A percentile compares a stretch with the other conserved stretches of the same genome.
phyloP scores from a whole-genome alignment of 495 filamentous ascomycete genomes.

The Ascodesmis nigricans region DNA sequence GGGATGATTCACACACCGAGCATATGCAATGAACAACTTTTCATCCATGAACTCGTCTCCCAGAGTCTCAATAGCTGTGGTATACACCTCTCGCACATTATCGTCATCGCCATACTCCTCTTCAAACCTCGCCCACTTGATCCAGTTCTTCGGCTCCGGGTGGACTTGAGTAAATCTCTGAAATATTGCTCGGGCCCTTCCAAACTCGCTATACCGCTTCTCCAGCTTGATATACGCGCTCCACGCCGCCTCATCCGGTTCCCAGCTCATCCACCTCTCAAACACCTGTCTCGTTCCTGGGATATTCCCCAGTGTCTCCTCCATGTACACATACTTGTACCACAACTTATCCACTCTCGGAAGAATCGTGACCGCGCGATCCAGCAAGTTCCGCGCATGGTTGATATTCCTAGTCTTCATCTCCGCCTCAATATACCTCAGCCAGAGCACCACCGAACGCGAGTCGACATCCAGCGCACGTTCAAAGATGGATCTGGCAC shows the following conservation, averaged over 20 bases:
- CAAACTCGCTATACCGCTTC: constrained; percentile 79
- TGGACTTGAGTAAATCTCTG: constrained; percentile 82
- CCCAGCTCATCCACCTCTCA: constrained; percentile 96
- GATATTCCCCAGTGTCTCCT: constrained; percentile 87
- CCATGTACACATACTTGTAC: constrained; percentile 99
- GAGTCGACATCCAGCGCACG: constrained; percentile 80
- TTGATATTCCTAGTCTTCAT: constrained; percentile 96
- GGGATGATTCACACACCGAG: constrained; percentile 26
- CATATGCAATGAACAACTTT: constrained; percentile 79
- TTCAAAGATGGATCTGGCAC: constrained; percentile 90
- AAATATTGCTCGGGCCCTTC: constrained; percentile 65
- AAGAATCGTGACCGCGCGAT: constrained; percentile 81
- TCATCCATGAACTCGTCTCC: constrained; percentile 96
- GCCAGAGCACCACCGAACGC: constrained; percentile 55
- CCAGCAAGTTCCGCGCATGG: constrained; percentile 82
- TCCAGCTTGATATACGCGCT: constrained; percentile 88
- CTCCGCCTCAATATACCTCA: constrained; percentile 86
- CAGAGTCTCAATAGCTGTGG: constrained; percentile 65
- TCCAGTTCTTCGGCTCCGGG: constrained; percentile 90
- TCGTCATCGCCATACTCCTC: constrained; percentile 85
- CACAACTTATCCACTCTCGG: constrained; percentile 86
- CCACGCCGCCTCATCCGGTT: constrained; percentile 92
- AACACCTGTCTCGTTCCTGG: constrained; percentile 85
- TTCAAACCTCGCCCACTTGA: constrained; percentile 95
- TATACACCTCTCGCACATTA: constrained; percentile 79